Evolutionary conservation across 768 basidiomycete species (phyloP), one percentile per base, ranked within the genome.

Genomic region (Clavaria fumosa): DNA sequence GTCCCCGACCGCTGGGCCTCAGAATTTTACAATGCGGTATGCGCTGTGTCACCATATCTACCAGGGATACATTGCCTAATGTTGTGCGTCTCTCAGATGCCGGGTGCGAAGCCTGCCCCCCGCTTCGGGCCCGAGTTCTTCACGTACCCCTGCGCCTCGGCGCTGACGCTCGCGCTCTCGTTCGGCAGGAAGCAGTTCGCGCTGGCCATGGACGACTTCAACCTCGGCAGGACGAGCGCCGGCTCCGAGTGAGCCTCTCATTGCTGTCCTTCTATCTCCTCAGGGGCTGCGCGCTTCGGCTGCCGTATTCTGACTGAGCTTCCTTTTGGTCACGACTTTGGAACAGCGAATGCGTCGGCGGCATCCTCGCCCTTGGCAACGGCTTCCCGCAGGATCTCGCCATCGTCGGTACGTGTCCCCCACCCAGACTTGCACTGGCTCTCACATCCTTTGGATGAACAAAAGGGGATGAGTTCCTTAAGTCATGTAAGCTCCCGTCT

Each of bases 401-500:
- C 10, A 71, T 80, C 52, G 60, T 79, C 37, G 77, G 72, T 61
- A 37, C 34, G 57, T 41, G 43, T 5, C 18, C 30, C 11, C n/a
- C 6, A 15, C 2, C 30, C 9, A 36, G 4, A 3, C 23, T n/a
- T 24, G 20, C 7, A 32, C 12, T 23, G 23, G n/a, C n/a, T n/a
- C n/a, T n/a, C n/a, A n/a, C 33, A 37, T 31, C 11, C 27, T 28
- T 10, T 43, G 22, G 23, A 42, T 5, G 7, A n/a, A 21, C 38
- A 32, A 17, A 42, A 68, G 68, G 72, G 1, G 75, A 68, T 50
- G 67, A 64, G 45, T 78, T 80, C 47, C 49, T 78, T 32, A 80
- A 79, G 56, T 75, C 70, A 7, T 80, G 78, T 73, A 42, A 50
- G 71, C 58, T 19, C 31, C n/a, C n/a, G n/a, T n/a, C n/a, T n/a